phyloP scores from a whole-genome alignment of 2,329 filamentous ascomycete species.

The Epichloe bromicola region DNA sequence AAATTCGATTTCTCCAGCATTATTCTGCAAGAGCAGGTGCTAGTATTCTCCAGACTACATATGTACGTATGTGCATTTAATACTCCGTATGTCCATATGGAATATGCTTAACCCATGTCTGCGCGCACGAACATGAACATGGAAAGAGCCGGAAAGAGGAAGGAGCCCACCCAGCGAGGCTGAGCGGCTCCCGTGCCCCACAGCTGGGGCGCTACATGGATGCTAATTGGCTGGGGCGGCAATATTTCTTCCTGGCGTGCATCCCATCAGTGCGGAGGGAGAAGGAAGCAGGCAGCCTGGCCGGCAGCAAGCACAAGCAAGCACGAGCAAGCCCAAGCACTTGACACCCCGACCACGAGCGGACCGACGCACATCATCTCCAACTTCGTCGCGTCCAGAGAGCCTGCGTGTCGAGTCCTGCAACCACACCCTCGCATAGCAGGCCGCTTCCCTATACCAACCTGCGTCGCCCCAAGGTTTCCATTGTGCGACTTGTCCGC shows the following conservation, averaged over 20 bases:
- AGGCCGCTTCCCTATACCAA: not conserved
- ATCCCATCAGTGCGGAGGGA: not conserved
- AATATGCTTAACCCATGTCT: no score
- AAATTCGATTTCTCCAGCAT: no score
- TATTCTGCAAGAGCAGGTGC: no score
- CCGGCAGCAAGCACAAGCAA: not conserved
- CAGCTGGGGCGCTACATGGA: not conserved
- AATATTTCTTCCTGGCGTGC: no score
- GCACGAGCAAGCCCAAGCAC: not conserved
- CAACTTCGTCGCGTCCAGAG: not conserved
- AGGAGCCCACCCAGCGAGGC: not conserved
- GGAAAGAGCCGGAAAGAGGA: no score
- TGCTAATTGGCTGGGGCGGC: not conserved
- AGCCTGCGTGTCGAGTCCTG: constrained; percentile 1
- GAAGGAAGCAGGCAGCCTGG: not conserved
- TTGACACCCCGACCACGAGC: not conserved
- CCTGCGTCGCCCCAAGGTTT: not conserved
- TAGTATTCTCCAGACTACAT: no score
- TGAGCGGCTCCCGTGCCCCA: not conserved
- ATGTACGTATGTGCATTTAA: no score
- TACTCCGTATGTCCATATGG: no score
- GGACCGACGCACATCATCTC: not conserved
- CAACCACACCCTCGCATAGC: constrained; percentile 2
- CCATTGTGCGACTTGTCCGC: not conserved
- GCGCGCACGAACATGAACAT: no score